phyloP scores from a whole-genome alignment of 441 rosid species.

The Populus hybrid region DNA sequence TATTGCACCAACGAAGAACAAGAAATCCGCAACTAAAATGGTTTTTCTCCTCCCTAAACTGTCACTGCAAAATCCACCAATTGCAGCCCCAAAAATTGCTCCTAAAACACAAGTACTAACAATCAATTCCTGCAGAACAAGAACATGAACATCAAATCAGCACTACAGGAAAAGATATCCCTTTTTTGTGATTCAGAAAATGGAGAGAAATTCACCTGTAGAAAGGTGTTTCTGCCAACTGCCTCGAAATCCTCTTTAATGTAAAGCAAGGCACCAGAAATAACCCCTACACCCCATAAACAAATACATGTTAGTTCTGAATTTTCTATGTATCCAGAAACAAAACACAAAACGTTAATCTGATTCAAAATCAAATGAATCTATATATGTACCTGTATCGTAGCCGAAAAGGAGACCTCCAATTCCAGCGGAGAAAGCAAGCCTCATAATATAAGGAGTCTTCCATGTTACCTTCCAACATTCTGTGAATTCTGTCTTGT shows the following conservation, averaged over 20 bases:
- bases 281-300: constrained; percentile 41
- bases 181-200: neutral
- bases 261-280: constrained; percentile 70
- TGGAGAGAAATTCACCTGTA: constrained; percentile 34
- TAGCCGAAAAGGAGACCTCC: constrained; percentile 80
- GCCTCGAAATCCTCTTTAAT: constrained; percentile 47
- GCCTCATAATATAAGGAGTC: constrained; percentile 66
- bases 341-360: too few species aligned
- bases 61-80: constrained; percentile 70
- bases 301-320: too few species aligned
- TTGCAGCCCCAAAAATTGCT: constrained; percentile 72
- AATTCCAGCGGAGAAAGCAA: constrained; percentile 67
- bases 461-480: constrained; percentile 61
- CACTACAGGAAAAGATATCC: neutral
- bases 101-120: constrained; percentile 78
- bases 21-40: constrained; percentile 46
- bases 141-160: neutral
- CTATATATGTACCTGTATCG: constrained; percentile 45
- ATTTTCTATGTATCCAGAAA: too few species aligned
- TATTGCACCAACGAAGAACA: constrained; percentile 57
- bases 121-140: constrained; percentile 45
- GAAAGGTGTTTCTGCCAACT: constrained; percentile 45
- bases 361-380: neutral
- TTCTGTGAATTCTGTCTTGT: constrained; percentile 53
- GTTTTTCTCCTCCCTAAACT: constrained; percentile 56